Evolutionary conservation across 2,329 filamentous ascomycete species (phyloP).

Genomic region (Talaromyces marneffei): DNA sequence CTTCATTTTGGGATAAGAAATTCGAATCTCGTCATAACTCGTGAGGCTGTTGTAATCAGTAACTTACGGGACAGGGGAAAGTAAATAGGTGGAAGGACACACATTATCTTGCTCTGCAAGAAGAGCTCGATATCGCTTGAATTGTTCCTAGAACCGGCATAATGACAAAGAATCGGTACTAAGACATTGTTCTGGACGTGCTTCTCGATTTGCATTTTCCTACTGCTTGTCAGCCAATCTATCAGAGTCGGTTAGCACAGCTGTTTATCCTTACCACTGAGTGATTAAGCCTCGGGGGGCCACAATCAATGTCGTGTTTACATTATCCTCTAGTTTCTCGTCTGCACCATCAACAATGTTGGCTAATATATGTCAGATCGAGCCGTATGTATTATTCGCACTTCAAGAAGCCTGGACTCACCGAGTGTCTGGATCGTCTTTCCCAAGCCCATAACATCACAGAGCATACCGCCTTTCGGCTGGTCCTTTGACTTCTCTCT

Average conservation of each 20-base stretch:
- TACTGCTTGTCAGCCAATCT: neutral
- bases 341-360: constrained; percentile 33
- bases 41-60: constrained; percentile 26
- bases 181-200: constrained; percentile 26
- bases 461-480: constrained; percentile 33
- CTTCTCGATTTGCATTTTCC: constrained; percentile 22
- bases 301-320: constrained; percentile 34
- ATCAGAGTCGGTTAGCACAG: neutral
- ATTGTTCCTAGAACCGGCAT: constrained; percentile 19
- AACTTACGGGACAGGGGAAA: neutral
- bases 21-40: constrained; percentile 33
- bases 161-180: constrained; percentile 22
- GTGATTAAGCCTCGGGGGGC: constrained; percentile 28
- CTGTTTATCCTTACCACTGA: constrained; percentile 28
- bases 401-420: constrained; percentile 9
- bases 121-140: constrained; percentile 20
- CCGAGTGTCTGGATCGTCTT: constrained; percentile 36
- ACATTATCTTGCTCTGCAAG: constrained; percentile 14
- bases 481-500: constrained; percentile 23
- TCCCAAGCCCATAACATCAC: constrained; percentile 40
- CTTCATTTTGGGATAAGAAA: constrained; percentile 26
- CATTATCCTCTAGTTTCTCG: constrained; percentile 15
- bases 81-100: neutral
- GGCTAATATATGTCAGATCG: constrained; percentile 18
- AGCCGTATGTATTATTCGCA: neutral